Evolutionary conservation across 495 filamentous ascomycete species (phyloP), one percentile per base, ranked within the genome.

Genomic region (Staphylotrichum longicolle): DNA sequence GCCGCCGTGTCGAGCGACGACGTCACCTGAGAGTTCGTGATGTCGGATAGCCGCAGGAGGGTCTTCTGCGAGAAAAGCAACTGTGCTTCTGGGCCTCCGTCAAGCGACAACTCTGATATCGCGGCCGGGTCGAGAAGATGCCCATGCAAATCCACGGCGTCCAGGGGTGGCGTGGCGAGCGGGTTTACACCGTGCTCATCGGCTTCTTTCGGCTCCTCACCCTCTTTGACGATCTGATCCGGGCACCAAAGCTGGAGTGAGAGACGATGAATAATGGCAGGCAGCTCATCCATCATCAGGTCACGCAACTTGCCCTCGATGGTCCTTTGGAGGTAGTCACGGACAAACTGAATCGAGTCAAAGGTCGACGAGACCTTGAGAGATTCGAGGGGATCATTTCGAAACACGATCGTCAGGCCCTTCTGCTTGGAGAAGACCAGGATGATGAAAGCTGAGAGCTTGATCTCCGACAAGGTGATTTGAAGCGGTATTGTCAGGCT

Each of bases 301-400:
- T 90, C 88, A 45, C 94, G 84, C 40, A 98, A 77, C 71, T 98
- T 94, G n/a, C 82, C 87, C 75, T 98, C 94, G 68, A 98, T 98
- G 59, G 93, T 95, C 68, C 89, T 91, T 69, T 98, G 94, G 50
- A 98, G 80, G 74, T 97, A 98, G 70, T 98, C 93, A 58, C 93
- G 87, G 57, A 98, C 93, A 66, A 98, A 98, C 9, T 93, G 93
- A 67, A 98, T 98, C 10, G 94, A 96, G 77, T 98, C 94, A 72
- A 98, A 98, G 33, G 94, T 98, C 60, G 91, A 96, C 3, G 94
- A 97, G 63, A 98, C 94, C 78, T 97, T 98, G 63, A 98, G 86
- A 12, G 92, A 96, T 68, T 98, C 94, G 56, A 98, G 85, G 3
- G 94, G 94, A 74, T 98, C 94, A 81, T 98, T 98, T 64, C 94